Base-by-base conservation (phyloP, 495 filamentous ascomycete species). In the Lindgomyces ingoldianus region DNA sequence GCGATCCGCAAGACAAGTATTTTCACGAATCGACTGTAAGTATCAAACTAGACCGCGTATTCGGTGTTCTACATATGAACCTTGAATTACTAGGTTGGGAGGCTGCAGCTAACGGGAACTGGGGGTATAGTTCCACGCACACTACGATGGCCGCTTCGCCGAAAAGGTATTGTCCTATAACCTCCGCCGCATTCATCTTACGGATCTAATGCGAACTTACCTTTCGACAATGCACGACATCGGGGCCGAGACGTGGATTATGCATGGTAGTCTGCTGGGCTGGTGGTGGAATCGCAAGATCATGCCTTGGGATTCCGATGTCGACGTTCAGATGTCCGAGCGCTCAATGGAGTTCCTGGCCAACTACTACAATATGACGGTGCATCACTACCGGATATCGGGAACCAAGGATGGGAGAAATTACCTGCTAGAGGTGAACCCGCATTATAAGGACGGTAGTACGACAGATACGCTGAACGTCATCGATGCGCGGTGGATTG, bases 251-350 rank as follows among this genome's bases (percentile, higher is more conserved):
- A 87, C 83, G 39, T 87, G 84, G 84, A 82, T 87, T 42, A 86
- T 86, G 80, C 84, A 87, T 61, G 84, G 84, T 21, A 80, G 80
- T 1, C 76, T 87, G 50, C 73, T 87, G 26, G 80, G 83, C 22
- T 86, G 84, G 84, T 87, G 81, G 80, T 87, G 84, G 84, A 87
- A 85, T 70, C 78, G 79, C 51, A 80, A 80, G 76, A 84, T 87
- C 64, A 78, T 87, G 71, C 85, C 85, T 12, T 87, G 85, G 84
- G 85, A 87, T 69, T 80, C 79, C 22, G 84, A 87, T 65, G 70
- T 85, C 54, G 85, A 87, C 58, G 80, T 86, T 3, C 83, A 85
- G 70, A 76, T 87, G 49, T 80, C 80, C 25, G 80, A 83, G 61
- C 68, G 74, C n/a, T 80, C 79, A 0, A 82, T 86, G 42, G 75